Conservation (phyloP, 1,139 yeast species). For the Hanseniaspora sp. region DNA sequence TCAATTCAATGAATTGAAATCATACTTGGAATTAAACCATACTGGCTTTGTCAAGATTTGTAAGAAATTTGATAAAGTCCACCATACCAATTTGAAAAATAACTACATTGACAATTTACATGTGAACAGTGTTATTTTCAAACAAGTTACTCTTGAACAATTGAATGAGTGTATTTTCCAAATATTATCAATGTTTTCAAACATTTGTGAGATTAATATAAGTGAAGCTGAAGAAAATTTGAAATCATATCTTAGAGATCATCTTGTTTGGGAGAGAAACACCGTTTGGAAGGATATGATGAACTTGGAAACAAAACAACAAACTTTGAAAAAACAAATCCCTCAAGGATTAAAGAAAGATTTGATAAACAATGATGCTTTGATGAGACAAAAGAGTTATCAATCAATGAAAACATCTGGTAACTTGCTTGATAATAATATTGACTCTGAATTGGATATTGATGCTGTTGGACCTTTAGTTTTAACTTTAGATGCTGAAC, state of each 20-base stretch:
- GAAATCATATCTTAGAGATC: conserved; percentile 70
- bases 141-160: conserved; percentile 35
- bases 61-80: conserved; percentile 80
- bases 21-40: conserved; percentile 67
- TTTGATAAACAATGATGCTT: conserved; percentile 1
- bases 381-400: conserved; percentile 4
- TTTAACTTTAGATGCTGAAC: background rate
- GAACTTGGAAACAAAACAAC: conserved; percentile 66
- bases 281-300: conserved; percentile 97
- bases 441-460: conserved; percentile 11
- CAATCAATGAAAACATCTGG: background rate
- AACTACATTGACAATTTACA: conserved; percentile 38
- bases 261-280: conserved; percentile 90
- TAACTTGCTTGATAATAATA: background rate
- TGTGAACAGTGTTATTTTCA: conserved; percentile 38
- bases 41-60: conserved; percentile 83
- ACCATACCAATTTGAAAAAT: conserved; percentile 48
- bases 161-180: conserved; percentile 37
- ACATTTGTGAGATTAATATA: conserved; percentile 24
- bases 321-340: conserved; percentile 34
- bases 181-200: conserved; percentile 34
- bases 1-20: conserved; percentile 67
- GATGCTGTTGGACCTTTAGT: conserved; percentile 16
- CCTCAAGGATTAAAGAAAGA: conserved; percentile 12
- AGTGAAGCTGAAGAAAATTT: conserved; percentile 52